Evolutionary conservation across 306 rosid genomes (phyloP).

Genomic region (Parietaria judaica): DNA sequence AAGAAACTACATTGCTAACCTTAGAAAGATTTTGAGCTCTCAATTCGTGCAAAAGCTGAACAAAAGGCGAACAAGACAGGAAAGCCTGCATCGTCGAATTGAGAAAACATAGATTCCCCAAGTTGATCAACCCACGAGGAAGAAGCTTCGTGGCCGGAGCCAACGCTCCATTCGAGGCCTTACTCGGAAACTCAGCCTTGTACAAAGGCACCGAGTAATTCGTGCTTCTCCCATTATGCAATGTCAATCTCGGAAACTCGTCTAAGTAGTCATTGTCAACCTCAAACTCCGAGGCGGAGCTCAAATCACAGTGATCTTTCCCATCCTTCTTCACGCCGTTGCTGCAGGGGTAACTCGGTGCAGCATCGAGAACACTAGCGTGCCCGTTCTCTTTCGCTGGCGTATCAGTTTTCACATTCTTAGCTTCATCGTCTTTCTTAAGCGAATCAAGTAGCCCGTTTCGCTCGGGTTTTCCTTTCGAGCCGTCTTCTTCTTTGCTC

Average conservation of each 20-base stretch:
- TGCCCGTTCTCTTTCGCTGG: constrained; percentile 45
- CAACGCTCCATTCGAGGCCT: constrained; percentile 35
- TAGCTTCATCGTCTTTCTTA: constrained; percentile 31
- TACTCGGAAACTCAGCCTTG: constrained; percentile 22
- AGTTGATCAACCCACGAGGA: constrained; percentile 77
- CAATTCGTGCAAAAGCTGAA: constrained; percentile 63
- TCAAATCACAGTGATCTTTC: constrained; percentile 3
- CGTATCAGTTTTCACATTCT: constrained; percentile 16
- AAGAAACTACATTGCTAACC: constrained; percentile 29
- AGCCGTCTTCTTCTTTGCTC: constrained; percentile 22
- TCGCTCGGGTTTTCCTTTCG: constrained; percentile 20
- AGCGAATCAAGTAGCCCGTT: constrained; percentile 17
- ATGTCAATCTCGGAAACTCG: constrained; percentile 39
- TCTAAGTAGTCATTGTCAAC: constrained; percentile 31
- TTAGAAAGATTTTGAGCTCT: constrained; percentile 50
- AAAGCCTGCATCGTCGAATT: constrained; percentile 89
- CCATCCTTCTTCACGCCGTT: constrained; percentile 27
- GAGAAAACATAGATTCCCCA: constrained; percentile 88
- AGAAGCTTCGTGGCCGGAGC: constrained; percentile 28
- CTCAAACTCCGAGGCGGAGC: constrained; percentile 15
- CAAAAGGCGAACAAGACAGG: constrained; percentile 77
- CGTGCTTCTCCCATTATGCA: constrained; percentile 31
- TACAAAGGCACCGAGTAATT: constrained; percentile 22
- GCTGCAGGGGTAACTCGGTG: constrained; percentile 12
- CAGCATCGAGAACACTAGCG: constrained; percentile 5